phyloP scores from a whole-genome alignment of 495 filamentous ascomycete species.

The Annulohypoxylon moriforme region DNA sequence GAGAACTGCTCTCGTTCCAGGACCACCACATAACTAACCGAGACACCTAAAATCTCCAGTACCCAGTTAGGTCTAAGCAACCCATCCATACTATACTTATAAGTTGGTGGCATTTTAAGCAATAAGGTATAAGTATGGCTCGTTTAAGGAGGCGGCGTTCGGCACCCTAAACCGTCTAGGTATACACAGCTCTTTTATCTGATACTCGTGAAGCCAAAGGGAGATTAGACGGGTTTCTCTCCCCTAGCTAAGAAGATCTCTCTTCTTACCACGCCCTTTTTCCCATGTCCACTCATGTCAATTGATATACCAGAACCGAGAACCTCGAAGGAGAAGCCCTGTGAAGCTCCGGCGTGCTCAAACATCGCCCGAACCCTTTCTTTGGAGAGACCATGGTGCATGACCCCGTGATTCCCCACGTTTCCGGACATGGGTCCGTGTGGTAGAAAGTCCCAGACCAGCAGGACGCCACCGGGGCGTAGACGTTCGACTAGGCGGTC shows the following conservation, averaged over 20 bases:
- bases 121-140: no score
- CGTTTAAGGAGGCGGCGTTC: no score
- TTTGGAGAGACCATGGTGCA: constrained; percentile 68
- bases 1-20: no score
- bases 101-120: no score
- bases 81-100: no score
- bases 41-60: no score
- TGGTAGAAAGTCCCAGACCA: constrained; percentile 73
- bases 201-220: no score
- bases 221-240: constrained; percentile 38
- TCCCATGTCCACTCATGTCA: constrained; percentile 17
- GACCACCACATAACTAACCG: no score
- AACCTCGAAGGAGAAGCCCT: constrained; percentile 56
- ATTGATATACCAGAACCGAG: constrained; percentile 48
- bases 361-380: constrained; percentile 65
- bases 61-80: no score
- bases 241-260: constrained; percentile 50
- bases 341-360: constrained; percentile 60
- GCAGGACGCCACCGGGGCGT: constrained; percentile 68
- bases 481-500: constrained; percentile 68
- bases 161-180: no score
- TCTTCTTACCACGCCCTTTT: constrained; percentile 30
- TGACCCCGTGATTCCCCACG: constrained; percentile 58
- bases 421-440: constrained; percentile 52
- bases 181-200: no score